Base-by-base conservation (phyloP, 164 flowering plant genomes). In the Aristolochia fimbriata region DNA sequence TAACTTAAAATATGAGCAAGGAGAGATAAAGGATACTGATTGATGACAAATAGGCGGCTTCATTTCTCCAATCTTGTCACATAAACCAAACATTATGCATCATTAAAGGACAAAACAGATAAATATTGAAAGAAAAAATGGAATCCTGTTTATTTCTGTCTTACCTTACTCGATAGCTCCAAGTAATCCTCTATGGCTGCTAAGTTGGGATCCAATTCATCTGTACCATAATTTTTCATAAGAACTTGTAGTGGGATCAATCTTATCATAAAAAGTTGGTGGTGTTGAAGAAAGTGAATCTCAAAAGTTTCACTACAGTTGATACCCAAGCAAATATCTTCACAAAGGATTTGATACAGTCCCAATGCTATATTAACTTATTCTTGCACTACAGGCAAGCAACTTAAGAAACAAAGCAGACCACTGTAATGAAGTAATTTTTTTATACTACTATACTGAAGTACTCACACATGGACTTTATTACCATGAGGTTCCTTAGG, bases 101-200 rank as follows among this genome's bases (percentile, higher is more conserved):
- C 2, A 57, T 5, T 9, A 27, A 58, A 57, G 43, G 16, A 21
- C 15, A 52, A 63, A 24, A 13, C 12, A 16, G 14, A 21, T 52
- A 8, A 19, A 37, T 31, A 20, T 6, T 30, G 20, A 21, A 62
- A 8, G 13, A 51, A 51, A 19, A 20, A 22, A 9, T 24, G 15
- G 25, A 16, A 41, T 22, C 27, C 9, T 23, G 56, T 11, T 4
- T 22, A 22, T 14, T 20, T 49, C 8, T 49, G 19, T 49, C 16
- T 9, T 68, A 93, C 98, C 96, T 87, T 90, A 68, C 81, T 84
- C 16, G 97, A 84, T 65, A 87, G 82, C 79, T 82, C 99, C 65
- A 90, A 69, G 70, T 87, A 72, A 70, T 83, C 98, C 69, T 93
- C 99, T 65, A 93, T 93, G 24, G 86, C 91, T 62, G 96, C 97